A percentile compares a stretch with the other conserved stretches of the same genome.
Conservation (phyloP, 129 eudicot genomes). For the Erigeron canadensis region DNA sequence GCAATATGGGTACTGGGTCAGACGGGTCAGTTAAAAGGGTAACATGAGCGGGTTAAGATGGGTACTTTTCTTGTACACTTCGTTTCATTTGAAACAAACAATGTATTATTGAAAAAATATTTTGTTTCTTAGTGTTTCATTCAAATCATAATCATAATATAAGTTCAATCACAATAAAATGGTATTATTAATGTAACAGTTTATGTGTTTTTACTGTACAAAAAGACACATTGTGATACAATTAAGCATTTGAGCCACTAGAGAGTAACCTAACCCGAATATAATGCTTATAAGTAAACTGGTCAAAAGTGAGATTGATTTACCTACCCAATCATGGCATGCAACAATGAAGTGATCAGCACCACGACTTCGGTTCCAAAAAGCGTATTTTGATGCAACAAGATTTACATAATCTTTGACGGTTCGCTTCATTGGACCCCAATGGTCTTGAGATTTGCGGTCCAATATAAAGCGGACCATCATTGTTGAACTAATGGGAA, state of each 20-base stretch:
- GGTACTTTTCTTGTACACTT: background rate
- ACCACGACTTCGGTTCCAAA: conserved; percentile 51
- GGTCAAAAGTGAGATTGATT: background rate
- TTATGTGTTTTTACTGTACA: background rate
- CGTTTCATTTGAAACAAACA: background rate
- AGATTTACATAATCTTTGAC: conserved; percentile 41
- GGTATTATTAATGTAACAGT: too few relatives aligned
- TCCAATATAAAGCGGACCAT: conserved; percentile 41
- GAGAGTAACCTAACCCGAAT: background rate
- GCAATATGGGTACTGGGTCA: background rate
- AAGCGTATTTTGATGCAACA: conserved; percentile 40
- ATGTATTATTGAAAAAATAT: too few relatives aligned
- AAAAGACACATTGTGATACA: too few relatives aligned
- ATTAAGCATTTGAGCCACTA: background rate
- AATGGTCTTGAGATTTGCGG: conserved; percentile 33
- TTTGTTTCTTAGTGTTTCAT: too few relatives aligned
- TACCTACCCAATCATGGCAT: conserved; percentile 63
- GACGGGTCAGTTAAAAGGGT: background rate
- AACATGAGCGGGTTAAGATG: background rate
- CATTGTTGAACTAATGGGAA: conserved; percentile 42
- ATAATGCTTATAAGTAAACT: background rate
- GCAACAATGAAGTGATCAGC: conserved; percentile 62
- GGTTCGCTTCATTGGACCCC: conserved; percentile 38
- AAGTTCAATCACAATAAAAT: background rate
- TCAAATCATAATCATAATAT: too few relatives aligned